A percentile compares a stretch with the other conserved stretches of the same genome.
Evolutionary conservation across 2,329 filamentous ascomycete species (phyloP).

Genomic region (Domatiomyces globalis): DNA sequence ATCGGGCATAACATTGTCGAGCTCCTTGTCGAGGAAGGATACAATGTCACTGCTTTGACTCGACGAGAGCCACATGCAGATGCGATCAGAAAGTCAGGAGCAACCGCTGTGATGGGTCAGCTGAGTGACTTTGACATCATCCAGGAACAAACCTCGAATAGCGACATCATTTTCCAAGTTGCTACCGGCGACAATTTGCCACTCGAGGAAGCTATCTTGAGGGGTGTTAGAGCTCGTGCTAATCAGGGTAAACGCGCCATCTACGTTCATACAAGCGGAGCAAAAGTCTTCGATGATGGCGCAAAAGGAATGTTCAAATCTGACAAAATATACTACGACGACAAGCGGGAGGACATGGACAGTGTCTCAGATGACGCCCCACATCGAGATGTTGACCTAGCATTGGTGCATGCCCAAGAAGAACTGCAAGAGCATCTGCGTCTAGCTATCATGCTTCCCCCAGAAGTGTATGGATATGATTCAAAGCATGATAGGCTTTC

Average conservation of each 20-base stretch:
- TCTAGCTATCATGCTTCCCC: conserved; percentile 35
- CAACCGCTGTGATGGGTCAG: conserved; percentile 26
- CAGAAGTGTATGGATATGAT: conserved; percentile 34
- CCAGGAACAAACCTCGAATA: conserved; percentile 22
- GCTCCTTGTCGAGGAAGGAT: conserved; percentile 29
- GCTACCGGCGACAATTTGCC: conserved; percentile 37
- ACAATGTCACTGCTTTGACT: conserved; percentile 29
- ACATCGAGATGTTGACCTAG: conserved; percentile 34
- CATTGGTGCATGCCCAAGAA: conserved; percentile 26
- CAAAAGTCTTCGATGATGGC: conserved; percentile 28
- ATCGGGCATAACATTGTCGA: conserved; percentile 34
- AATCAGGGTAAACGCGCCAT: conserved; percentile 26
- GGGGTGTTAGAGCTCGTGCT: conserved; percentile 29
- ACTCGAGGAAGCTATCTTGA: conserved; percentile 31
- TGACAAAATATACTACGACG: conserved; percentile 29
- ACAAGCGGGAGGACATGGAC: conserved; percentile 29
- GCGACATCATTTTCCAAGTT: conserved; percentile 34
- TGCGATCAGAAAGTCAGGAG: conserved; percentile 20
- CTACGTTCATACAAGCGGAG: conserved; percentile 30
- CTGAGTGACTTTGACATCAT: conserved; percentile 30
- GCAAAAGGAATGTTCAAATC: conserved; percentile 23
- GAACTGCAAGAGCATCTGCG: conserved; percentile 28
- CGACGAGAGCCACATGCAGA: conserved; percentile 8
- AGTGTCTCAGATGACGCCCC: conserved; percentile 28
- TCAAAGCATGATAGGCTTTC: conserved; percentile 27